These are phyloP conservation scores for Rosa multiflora DNA, from an alignment of 306 rosid species.

Conservation along the genomic window DNA sequence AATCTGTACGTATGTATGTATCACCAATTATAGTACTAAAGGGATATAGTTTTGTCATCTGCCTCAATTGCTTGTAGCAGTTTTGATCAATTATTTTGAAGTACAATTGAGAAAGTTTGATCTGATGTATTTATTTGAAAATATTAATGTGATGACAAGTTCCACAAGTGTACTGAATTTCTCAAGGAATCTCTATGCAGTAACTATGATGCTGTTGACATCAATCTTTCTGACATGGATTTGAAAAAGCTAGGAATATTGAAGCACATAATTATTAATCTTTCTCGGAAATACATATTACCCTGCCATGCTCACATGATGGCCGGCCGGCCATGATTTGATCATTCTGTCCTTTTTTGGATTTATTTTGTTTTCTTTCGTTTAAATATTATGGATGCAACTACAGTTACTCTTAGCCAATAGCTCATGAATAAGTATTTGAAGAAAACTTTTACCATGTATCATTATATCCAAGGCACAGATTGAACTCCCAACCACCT, in stretches of 20 bases:
- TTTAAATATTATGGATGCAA: neutral
- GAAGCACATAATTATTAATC: neutral
- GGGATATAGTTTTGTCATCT: neutral
- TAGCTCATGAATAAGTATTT: neutral
- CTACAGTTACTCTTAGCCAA: neutral
- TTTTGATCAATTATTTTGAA: neutral
- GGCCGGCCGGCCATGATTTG: slow-evolving; percentile 7
- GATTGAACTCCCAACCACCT: neutral
- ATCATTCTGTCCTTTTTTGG: neutral
- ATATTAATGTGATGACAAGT: neutral
- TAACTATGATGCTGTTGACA: neutral
- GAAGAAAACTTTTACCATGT: neutral
- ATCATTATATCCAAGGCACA: neutral
- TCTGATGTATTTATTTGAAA: neutral
- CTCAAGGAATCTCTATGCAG: neutral
- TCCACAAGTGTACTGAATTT: neutral
- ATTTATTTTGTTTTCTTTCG: neutral
- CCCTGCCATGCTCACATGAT: neutral
- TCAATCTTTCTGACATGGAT: slow-evolving; percentile 17
- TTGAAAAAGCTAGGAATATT: neutral
- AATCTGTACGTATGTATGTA: too few relatives aligned
- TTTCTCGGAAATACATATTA: neutral
- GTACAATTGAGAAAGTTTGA: neutral
- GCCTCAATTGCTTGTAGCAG: neutral
- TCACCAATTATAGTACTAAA: neutral